phyloP scores from a whole-genome alignment of 805 yeast genomes.

The Candida sanyiensis region DNA sequence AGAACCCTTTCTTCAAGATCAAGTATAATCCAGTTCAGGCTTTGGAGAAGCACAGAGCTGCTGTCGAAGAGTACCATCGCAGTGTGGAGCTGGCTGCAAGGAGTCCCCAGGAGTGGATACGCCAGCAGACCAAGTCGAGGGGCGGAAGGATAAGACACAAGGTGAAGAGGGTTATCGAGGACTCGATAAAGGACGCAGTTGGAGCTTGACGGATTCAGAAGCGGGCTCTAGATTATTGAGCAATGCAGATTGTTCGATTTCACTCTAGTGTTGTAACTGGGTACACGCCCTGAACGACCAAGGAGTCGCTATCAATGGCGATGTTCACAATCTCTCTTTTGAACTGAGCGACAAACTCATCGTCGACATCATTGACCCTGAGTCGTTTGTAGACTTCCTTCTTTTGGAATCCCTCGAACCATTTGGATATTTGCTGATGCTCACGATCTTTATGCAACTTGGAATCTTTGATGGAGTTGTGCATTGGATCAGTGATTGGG shows the following conservation, averaged over 20 bases:
- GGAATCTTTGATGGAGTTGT: slow-evolving; percentile 6
- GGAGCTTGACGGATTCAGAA: no score
- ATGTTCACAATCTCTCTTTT: slow-evolving; percentile 18
- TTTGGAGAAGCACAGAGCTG: background rate
- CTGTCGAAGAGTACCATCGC: background rate
- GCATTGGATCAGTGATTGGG: slow-evolving; percentile 26
- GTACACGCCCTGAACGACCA: no score
- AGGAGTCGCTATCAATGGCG: no score
- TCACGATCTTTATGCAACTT: slow-evolving; percentile 19
- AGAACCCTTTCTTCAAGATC: background rate
- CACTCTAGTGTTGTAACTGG: no score
- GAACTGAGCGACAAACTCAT: slow-evolving; percentile 14
- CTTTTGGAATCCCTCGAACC: slow-evolving; percentile 14
- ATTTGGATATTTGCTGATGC: slow-evolving; percentile 17
- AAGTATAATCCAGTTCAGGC: background rate
- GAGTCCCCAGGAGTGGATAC: background rate
- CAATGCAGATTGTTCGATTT: no score
- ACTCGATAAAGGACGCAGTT: no score
- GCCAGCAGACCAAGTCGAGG: background rate
- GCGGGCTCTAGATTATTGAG: no score
- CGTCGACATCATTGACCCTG: slow-evolving; percentile 11
- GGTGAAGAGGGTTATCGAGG: no score
- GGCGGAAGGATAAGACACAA: no score
- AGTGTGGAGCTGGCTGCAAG: background rate
- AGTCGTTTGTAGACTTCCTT: slow-evolving; percentile 13